Evolutionary conservation across 164 flowering plant genomes (phyloP), one percentile per base, ranked within the genome.

Genomic region (Nymphaea colorata): DNA sequence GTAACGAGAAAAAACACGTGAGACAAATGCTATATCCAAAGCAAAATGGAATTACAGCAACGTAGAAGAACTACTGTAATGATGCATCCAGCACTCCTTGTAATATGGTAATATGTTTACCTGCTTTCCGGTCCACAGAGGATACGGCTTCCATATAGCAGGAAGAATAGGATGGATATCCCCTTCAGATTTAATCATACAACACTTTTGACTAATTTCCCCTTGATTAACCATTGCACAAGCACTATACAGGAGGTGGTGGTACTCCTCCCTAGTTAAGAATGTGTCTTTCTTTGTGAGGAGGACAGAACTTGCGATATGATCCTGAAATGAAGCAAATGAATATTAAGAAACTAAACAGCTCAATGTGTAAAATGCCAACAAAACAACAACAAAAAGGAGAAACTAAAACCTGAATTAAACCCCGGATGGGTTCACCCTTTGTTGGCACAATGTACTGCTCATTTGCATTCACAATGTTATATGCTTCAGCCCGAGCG

Each of bases 61-160:
- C 36, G 1, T 25, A 25, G 36, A 25, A 25, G 36, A 25, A 25
- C 36, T 25, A 25, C 36, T 25, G 36, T 25, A 25, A 25, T 25
- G 1, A 25, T 25, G 1, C 36, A 25, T 25, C 36, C 36, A 25
- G 36, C 36, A 25, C 36, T 25, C 36, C 36, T 25, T 25, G 36
- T 25, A 25, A 25, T 25, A 25, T 25, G 36, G 36, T 25, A 25
- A 47, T 47, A 6, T 47, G 7, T 47, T 47, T 4, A 87, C 99
- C 96, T 95, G 99, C 76, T 91, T 95, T 64, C 99, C 99, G 3
- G 99, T 87, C 98, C 98, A 95, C 41, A 87, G 76, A 53, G 91
- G 93, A 71, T 69, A 71, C 68, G 99, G 99, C 72, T 90, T 91
- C 86, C 76, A 83, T 17, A 95, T 78, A 66, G 96, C 89, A 75